Evolutionary conservation across 495 filamentous ascomycete genomes (phyloP).

Genomic region (Penicillium odoratum): DNA sequence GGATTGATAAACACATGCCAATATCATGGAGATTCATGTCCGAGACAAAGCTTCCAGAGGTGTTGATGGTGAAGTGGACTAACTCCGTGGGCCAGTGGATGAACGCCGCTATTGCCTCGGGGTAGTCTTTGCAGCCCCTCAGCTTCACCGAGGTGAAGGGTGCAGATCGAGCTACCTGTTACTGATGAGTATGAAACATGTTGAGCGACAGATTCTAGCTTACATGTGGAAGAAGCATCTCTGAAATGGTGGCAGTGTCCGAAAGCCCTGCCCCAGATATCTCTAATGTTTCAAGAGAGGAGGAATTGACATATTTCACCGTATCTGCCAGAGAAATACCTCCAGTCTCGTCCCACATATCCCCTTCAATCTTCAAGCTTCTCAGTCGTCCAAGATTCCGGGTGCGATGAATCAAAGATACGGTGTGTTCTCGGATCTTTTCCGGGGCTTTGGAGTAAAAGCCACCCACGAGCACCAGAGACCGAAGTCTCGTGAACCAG

Average conservation of each 20-base stretch:
- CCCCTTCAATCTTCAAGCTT: conserved; percentile 2
- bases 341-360: conserved; percentile 2
- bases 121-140: conserved; percentile 7
- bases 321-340: conserved; percentile 9
- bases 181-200: background rate
- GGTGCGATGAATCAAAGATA: background rate
- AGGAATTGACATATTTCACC: conserved; percentile 2
- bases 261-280: conserved; percentile 5
- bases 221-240: conserved; percentile 7
- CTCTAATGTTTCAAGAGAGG: conserved; percentile 1
- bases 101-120: conserved; percentile 10
- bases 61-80: conserved; percentile 13
- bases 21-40: conserved; percentile 10
- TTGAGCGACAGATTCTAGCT: background rate
- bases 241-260: background rate
- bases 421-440: background rate
- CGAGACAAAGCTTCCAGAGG: conserved; percentile 5
- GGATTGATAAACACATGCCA: conserved; percentile 6
- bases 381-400: background rate
- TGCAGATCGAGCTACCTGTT: conserved; percentile 7
- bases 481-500: conserved; percentile 6
- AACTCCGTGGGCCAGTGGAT: conserved; percentile 11
- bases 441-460: conserved; percentile 1
- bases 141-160: conserved; percentile 8
- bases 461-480: conserved; percentile 7